Evolutionary conservation across 179 eudicot species (phyloP).

Genomic region (Silene vulgaris): DNA sequence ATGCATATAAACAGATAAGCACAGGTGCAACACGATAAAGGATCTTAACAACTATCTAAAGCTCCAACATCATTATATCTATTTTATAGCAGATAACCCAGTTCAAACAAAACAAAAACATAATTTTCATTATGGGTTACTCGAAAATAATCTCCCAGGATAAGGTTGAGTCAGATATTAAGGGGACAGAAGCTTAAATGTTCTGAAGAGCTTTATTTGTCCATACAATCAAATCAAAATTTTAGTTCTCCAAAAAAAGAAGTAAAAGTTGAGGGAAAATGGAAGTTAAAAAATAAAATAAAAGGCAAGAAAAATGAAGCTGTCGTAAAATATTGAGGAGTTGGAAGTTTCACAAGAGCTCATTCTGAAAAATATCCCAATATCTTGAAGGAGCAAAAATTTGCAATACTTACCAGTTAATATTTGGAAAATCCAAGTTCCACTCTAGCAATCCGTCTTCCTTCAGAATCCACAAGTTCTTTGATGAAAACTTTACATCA

Average conservation of each 20-base stretch:
- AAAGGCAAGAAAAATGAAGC: background rate
- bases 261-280: too few species aligned
- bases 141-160: background rate
- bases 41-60: background rate
- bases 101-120: background rate
- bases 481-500: slow-evolving; percentile 64
- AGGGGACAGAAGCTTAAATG: background rate
- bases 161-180: background rate
- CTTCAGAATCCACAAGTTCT: slow-evolving; percentile 71
- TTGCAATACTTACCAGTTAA: slow-evolving; percentile 41
- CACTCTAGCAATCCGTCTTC: slow-evolving; percentile 64
- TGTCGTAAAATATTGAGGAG: background rate
- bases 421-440: slow-evolving; percentile 34
- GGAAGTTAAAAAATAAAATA: too few species aligned
- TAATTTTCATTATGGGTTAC: background rate
- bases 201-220: background rate
- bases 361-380: background rate
- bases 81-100: background rate
- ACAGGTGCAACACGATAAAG: background rate
- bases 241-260: background rate
- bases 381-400: background rate
- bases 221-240: background rate
- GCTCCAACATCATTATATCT: background rate
- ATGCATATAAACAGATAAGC: background rate
- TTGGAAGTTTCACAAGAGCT: background rate